Base-by-base conservation (phyloP, 768 basidiomycete genomes). In the Lentinula edodes region DNA sequence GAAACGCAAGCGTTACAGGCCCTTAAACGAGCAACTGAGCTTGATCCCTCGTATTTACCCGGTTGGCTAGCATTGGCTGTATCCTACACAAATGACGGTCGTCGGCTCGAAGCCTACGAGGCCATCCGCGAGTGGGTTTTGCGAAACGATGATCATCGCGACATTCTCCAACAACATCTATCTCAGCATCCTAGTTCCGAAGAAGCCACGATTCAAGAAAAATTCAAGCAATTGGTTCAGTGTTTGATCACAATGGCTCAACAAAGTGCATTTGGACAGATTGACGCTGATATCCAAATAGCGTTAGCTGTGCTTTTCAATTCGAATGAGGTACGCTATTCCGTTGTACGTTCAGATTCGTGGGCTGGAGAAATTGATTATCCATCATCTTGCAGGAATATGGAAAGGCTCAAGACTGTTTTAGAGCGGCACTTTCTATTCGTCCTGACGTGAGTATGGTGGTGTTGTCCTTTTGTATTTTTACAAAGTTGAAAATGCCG, bases 211-310 rank as follows among this genome's bases (percentile, higher is more conserved):
- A 69, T 75, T 41, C 60, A 65, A 5, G 76, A 83, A 62, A 75
- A 73, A 48, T 84, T 85, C 69, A 66, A 74, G 32, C 72, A 79
- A 39, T 72, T 98, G 66, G 85, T 93, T 34, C 77, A 86, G n/a
- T 86, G 87, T 67, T 75, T 98, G 68, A 91, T 98, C 65, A 79
- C 77, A 15, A 89, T 98, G 82, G 95, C 88, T 43, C 79, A 86
- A 66, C 78, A 78, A 64, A 78, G 82, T 64, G 75, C 76, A 18
- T 78, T 75, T 43, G 83, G 80, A 3, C 79, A 80, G 57, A 82
- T 98, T 23, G 97, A 99, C 71, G 88, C 96, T 8, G 96, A 99
- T 72, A 87, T 95, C 34, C 97, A 99, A 75, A 86, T 98, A 53
- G 97, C 94, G 5, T 79, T 99, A 54, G 96, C 94, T 4, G 90